Conservation (phyloP, 2,329 filamentous ascomycete species). For the Pestalotiopsis sp. region DNA sequence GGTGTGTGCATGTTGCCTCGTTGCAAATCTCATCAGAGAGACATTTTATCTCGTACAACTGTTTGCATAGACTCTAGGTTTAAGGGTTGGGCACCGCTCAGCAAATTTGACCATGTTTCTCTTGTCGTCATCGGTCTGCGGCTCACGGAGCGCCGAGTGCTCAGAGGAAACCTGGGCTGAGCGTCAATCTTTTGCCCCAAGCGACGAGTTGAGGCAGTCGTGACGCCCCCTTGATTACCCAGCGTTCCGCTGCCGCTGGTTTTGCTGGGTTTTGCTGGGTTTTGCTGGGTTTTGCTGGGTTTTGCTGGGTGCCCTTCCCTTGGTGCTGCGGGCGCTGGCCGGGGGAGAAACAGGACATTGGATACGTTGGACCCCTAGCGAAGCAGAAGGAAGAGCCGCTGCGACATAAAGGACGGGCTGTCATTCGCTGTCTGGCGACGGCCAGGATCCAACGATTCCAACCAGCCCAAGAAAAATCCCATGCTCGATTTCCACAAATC, state of each 20-base stretch:
- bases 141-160: not conserved
- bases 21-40: no score
- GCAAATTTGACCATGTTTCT: not conserved
- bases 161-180: not conserved
- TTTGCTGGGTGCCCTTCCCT: not conserved
- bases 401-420: constrained; percentile 1
- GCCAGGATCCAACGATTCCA: not conserved
- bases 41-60: no score
- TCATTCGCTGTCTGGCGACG: not conserved
- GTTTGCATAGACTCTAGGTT: not conserved
- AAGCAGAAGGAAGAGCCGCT: constrained; percentile 4
- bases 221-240: not conserved
- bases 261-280: not conserved
- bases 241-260: not conserved
- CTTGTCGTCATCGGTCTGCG: not conserved
- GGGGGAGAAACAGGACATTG: not conserved
- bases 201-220: constrained; percentile 2
- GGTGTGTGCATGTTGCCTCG: not conserved
- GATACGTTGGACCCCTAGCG: not conserved
- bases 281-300: no score
- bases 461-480: not conserved
- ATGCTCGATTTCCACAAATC: not conserved
- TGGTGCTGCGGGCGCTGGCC: not conserved
- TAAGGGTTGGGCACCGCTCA: not conserved
- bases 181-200: constrained; percentile 6